Evolutionary conservation across 2,329 filamentous ascomycete species (phyloP).

Genomic region (Ploettnerulaceae sp.): DNA sequence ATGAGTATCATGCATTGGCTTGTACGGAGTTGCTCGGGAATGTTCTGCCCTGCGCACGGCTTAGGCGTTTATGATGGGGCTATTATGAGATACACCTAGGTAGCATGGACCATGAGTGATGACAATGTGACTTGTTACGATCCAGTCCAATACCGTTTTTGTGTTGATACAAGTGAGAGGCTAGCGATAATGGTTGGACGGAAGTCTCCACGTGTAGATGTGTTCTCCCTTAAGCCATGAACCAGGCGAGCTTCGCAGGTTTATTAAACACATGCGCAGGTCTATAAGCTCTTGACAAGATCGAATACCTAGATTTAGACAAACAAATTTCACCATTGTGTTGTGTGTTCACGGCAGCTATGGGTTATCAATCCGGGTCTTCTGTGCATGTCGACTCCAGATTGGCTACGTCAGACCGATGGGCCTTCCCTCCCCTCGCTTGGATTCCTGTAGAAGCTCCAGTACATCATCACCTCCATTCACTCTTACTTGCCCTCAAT

Average conservation of each 20-base stretch:
- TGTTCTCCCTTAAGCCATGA: too few species aligned
- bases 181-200: too few species aligned
- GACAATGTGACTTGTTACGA: too few species aligned
- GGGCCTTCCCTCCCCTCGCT: background rate
- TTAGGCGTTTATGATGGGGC: background rate
- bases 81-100: background rate
- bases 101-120: too few species aligned
- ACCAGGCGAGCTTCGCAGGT: too few species aligned
- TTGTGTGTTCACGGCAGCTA: background rate
- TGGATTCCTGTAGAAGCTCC: background rate
- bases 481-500: background rate
- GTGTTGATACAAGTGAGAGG: too few species aligned
- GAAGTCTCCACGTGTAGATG: too few species aligned
- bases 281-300: too few species aligned
- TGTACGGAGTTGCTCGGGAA: constrained; percentile 1
- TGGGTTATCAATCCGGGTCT: background rate
- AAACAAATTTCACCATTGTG: too few species aligned
- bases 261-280: too few species aligned
- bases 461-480: background rate
- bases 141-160: too few species aligned
- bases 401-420: constrained; percentile 6
- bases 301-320: too few species aligned
- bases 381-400: background rate
- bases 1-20: background rate
- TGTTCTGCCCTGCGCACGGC: background rate